A percentile compares a stretch with the other conserved stretches of the same genome.
These are phyloP conservation scores for Butyriboletus loyo DNA, from an alignment of 768 basidiomycete genomes.

Conservation along the genomic window DNA sequence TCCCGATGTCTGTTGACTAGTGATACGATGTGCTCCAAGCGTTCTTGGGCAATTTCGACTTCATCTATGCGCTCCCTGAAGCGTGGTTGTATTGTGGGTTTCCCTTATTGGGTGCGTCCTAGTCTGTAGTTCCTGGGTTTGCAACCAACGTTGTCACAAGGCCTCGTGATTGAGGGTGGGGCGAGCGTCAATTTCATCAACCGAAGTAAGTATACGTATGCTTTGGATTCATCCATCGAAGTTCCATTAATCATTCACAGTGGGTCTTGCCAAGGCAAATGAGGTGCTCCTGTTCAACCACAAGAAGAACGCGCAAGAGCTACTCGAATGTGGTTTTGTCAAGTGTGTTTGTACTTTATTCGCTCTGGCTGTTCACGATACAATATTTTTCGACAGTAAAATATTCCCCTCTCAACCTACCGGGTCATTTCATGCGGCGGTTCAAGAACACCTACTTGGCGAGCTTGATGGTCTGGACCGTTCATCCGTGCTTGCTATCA, in stretches of 20 bases:
- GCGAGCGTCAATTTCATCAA: conserved; percentile 68
- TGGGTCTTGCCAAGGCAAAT: conserved; percentile 68
- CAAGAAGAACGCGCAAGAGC: conserved; percentile 57
- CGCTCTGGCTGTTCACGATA: background rate
- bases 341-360: conserved; percentile 42
- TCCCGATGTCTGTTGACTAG: background rate
- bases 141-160: conserved; percentile 31
- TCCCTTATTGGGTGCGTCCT: conserved; percentile 51
- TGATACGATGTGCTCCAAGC: conserved; percentile 34
- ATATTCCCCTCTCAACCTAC: conserved; percentile 54
- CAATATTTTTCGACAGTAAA: conserved; percentile 37
- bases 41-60: conserved; percentile 71
- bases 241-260: conserved; percentile 31
- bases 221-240: background rate
- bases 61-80: conserved; percentile 62
- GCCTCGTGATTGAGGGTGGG: conserved; percentile 65
- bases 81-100: conserved; percentile 67
- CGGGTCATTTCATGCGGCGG: conserved; percentile 51
- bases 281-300: conserved; percentile 71
- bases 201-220: conserved; percentile 46
- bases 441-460: conserved; percentile 47
- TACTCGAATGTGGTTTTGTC: conserved; percentile 59
- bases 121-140: background rate
- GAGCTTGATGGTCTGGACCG: conserved; percentile 60
- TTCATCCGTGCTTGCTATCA: conserved; percentile 49